These are phyloP conservation scores for Rhizodiscina lignyota DNA, from an alignment of 495 filamentous ascomycete genomes.

Conservation along the genomic window DNA sequence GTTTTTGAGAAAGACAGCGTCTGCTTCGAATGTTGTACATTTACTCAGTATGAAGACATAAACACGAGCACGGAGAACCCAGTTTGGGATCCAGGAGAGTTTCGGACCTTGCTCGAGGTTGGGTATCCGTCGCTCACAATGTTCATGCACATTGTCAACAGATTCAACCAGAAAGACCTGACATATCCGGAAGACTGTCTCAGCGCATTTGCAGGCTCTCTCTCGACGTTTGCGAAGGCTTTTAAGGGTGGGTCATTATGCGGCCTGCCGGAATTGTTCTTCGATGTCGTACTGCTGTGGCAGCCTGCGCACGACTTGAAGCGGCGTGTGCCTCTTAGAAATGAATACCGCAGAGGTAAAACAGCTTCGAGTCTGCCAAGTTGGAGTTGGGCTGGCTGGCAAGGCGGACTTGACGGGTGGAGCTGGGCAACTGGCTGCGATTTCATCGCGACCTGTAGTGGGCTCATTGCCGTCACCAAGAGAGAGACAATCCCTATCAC, in stretches of 20 bases:
- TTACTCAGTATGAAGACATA: not conserved
- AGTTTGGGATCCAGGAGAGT: not conserved
- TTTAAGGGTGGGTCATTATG: conserved; percentile 1
- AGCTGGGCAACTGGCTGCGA: too few species aligned
- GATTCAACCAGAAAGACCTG: not conserved
- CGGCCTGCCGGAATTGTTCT: conserved; percentile 4
- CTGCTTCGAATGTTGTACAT: conserved; percentile 1
- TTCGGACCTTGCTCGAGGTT: not conserved
- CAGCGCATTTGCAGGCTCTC: not conserved
- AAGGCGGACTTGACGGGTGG: too few species aligned
- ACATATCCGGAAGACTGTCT: not conserved
- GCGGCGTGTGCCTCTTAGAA: too few species aligned
- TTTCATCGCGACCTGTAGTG: too few species aligned
- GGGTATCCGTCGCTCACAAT: not conserved
- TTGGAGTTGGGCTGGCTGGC: not conserved
- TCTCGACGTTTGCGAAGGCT: not conserved
- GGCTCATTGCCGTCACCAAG: too few species aligned
- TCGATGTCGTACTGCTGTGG: conserved; percentile 4
- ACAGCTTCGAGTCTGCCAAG: too few species aligned
- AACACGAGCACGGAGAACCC: not conserved
- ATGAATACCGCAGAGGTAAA: too few species aligned
- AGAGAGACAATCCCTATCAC: too few species aligned
- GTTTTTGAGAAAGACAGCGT: conserved; percentile 10
- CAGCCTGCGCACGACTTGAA: too few species aligned
- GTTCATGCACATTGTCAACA: not conserved